Conservation (phyloP, 306 rosid species). For the Dryas drummondii region DNA sequence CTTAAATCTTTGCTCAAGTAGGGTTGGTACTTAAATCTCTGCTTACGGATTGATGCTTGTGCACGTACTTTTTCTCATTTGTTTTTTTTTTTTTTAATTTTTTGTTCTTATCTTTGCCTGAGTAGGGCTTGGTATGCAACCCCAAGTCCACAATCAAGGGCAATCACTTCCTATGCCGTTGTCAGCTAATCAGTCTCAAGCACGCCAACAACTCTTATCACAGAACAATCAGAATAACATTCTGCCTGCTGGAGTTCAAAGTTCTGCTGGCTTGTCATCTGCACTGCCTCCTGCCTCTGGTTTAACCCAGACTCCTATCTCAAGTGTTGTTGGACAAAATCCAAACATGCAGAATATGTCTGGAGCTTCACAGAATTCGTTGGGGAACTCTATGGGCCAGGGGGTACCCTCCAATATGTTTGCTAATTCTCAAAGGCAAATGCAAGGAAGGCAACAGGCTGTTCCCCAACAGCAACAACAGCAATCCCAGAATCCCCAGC, state of each 20-base stretch:
- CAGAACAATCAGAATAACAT: conserved; percentile 58
- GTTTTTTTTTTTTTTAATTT: no score
- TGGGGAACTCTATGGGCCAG: no score
- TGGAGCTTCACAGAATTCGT: conserved; percentile 37
- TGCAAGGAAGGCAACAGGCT: conserved; percentile 35
- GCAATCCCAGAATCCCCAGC: conserved; percentile 52
- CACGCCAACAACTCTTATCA: conserved; percentile 55
- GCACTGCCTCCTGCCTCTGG: conserved; percentile 48
- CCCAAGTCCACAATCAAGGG: conserved; percentile 60
- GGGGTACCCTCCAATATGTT: conserved; percentile 31
- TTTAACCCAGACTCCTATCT: conserved; percentile 51
- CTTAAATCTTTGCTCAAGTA: no score
- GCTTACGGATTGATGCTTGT: no score
- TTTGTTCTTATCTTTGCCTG: neutral
- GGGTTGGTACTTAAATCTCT: no score
- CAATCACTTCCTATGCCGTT: conserved; percentile 51
- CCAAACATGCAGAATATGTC: conserved; percentile 52
- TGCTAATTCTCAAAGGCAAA: conserved; percentile 63
- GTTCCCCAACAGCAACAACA: conserved; percentile 43
- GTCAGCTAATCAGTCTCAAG: conserved; percentile 54
- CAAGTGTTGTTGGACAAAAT: conserved; percentile 58
- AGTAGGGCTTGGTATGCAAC: conserved; percentile 46
- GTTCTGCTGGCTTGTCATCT: conserved; percentile 37
- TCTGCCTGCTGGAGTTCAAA: conserved; percentile 46
- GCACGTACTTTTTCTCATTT: neutral